Evolutionary conservation across 108 stramenopile genomes (phyloP), one percentile per base, ranked within the genome.

Genomic region (Aurantiochytrium sp.): DNA sequence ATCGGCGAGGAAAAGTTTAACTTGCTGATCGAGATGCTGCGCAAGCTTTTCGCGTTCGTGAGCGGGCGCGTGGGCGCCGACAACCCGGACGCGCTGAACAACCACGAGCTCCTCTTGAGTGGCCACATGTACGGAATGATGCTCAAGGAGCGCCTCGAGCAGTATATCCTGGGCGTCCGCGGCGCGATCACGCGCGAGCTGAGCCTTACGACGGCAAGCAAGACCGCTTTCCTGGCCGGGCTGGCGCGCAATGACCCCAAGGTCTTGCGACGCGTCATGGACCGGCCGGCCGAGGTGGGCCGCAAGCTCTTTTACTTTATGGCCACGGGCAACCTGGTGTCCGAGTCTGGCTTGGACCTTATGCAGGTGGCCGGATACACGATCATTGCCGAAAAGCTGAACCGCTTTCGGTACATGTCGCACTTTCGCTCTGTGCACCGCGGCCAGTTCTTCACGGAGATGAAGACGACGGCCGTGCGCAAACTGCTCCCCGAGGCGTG

Each of bases 391-490:
- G 99, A 99, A 87, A 93, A 95, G 36, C 91, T 99, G 68, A 99
- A 99, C 88, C 97, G 96, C 88, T 90, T 98, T 55, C 89, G 99
- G 37, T 98, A 97, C 91, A 92, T 97, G 68, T 93, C 96, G 45
- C 99, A 99, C 91, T 99, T 98, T 91, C 96, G 97, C 6, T 96
- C 96, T 69, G 97, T 99, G 19, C 99, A 99, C 90, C 95, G 99
- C 52, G 99, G 99, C 24, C 97, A 98, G 86, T 99, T 98, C 90
- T 99, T 98, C 91, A 97, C 97, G 92, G 96, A 97, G 89, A 99
- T 99, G 99, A 99, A 98, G 89, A 99, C 98, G 36, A 99, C 99
- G 0, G 95, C 97, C 8, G 99, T 99, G 52, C 92, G 99, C 30
- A 98, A 99, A 87, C 93, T 99, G 45, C 93, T 99, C 48, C 98